phyloP scores from a whole-genome alignment of 202 grass and related monocot species.

The Saccharum hybrid region DNA sequence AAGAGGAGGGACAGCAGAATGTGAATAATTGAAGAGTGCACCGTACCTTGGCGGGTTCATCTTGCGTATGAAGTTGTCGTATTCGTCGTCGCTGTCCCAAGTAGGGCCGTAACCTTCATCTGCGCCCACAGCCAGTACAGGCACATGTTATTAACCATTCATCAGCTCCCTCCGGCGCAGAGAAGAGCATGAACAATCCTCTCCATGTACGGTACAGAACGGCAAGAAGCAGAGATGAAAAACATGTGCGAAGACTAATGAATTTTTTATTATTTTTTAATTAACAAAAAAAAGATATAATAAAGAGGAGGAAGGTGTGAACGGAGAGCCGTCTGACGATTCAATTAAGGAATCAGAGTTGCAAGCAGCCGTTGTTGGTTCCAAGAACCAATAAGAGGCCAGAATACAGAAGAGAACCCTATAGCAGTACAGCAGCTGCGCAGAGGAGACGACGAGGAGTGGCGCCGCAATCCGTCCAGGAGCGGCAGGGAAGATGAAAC shows the following conservation, averaged over 20 bases:
- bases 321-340: not conserved
- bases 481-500: not conserved
- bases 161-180: not conserved
- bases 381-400: not conserved
- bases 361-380: not conserved
- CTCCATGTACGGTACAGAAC: not conserved
- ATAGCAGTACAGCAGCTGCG: not conserved
- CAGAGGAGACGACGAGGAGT: not conserved
- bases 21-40: slow-evolving; percentile 22
- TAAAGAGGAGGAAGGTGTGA: not conserved
- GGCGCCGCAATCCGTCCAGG: not conserved
- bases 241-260: not conserved
- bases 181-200: not conserved
- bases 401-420: not conserved
- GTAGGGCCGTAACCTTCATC: slow-evolving; percentile 75
- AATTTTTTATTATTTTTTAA: not conserved
- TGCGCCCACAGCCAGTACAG: slow-evolving; percentile 44
- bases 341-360: not conserved
- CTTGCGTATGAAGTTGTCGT: slow-evolving; percentile 84
- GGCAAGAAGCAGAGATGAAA: not conserved
- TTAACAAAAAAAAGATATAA: not conserved
- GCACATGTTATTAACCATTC: slow-evolving; percentile 41
- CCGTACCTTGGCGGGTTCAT: slow-evolving; percentile 82
- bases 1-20: not conserved
- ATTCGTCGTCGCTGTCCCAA: slow-evolving; percentile 90